Percentiles rank a stretch among this genome's conserved stretches.
These are phyloP conservation scores for Micractinium sp. DNA, from an alignment of 139 green algal species.

Conservation along the genomic window DNA sequence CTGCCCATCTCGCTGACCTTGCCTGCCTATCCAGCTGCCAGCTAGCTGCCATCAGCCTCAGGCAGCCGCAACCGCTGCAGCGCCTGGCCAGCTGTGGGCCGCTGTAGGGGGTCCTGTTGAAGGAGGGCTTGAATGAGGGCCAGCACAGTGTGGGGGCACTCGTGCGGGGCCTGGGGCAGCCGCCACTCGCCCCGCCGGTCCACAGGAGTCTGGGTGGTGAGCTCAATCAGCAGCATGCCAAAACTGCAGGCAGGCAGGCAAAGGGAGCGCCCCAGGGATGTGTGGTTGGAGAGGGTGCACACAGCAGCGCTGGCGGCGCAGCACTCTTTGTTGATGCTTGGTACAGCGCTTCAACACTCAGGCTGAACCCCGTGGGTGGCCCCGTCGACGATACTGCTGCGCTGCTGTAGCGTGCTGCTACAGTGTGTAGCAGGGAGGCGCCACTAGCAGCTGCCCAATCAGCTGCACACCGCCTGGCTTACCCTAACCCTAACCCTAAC, in stretches of 20 bases:
- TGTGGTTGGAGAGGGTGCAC: neutral
- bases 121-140: neutral
- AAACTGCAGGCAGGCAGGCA: neutral
- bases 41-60: no score
- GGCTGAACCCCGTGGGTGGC: neutral
- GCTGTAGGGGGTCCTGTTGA: neutral
- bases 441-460: neutral
- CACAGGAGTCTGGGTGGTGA: neutral
- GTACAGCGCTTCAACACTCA: neutral
- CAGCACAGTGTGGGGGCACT: neutral
- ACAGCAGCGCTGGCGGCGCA: neutral
- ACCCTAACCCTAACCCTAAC: neutral
- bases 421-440: no score
- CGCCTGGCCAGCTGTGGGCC: neutral
- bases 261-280: neutral
- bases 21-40: no score
- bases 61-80: neutral
- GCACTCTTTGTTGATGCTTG: neutral
- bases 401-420: no score
- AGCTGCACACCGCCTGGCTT: neutral
- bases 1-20: no score
- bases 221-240: neutral
- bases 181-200: conserved; percentile 1
- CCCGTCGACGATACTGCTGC: no score
- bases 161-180: neutral